Evolutionary conservation across 2,329 filamentous ascomycete species (phyloP).

Genomic region (Talaromyces sp.): DNA sequence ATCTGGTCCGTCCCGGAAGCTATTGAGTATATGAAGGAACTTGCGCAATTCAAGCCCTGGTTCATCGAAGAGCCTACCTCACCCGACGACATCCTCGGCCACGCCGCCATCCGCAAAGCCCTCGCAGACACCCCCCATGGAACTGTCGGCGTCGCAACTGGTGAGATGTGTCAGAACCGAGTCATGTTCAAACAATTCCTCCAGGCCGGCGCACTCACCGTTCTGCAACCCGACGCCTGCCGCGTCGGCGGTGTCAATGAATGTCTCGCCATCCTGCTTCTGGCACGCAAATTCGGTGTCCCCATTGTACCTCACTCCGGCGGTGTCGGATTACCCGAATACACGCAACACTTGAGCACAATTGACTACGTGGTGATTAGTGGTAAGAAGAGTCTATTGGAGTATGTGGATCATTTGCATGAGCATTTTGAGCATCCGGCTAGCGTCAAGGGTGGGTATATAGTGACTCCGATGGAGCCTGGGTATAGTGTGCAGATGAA

Average conservation of each 20-base stretch:
- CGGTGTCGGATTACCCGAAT: slow-evolving; percentile 85
- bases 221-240: slow-evolving; percentile 87
- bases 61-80: slow-evolving; percentile 94
- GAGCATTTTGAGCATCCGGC: slow-evolving; percentile 85
- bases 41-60: slow-evolving; percentile 74
- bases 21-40: slow-evolving; percentile 76
- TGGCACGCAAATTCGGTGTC: slow-evolving; percentile 64
- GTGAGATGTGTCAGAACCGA: slow-evolving; percentile 94
- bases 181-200: slow-evolving; percentile 92
- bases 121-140: slow-evolving; percentile 50
- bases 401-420: slow-evolving; percentile 90
- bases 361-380: slow-evolving; percentile 88
- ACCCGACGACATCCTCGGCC: slow-evolving; percentile 82
- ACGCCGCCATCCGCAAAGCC: slow-evolving; percentile 77
- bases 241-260: slow-evolving; percentile 87
- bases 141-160: slow-evolving; percentile 80
- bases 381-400: slow-evolving; percentile 73
- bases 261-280: slow-evolving; percentile 80
- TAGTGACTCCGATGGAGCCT: slow-evolving; percentile 74
- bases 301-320: slow-evolving; percentile 87
- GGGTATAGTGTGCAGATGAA: slow-evolving; percentile 96
- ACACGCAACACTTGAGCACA: slow-evolving; percentile 86
- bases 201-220: slow-evolving; percentile 71
- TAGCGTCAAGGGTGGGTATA: slow-evolving; percentile 77
- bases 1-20: slow-evolving; percentile 87